Evolutionary conservation across 1,284 basidiomycete species (phyloP).

Genomic region (Apiotrichum montevideense): DNA sequence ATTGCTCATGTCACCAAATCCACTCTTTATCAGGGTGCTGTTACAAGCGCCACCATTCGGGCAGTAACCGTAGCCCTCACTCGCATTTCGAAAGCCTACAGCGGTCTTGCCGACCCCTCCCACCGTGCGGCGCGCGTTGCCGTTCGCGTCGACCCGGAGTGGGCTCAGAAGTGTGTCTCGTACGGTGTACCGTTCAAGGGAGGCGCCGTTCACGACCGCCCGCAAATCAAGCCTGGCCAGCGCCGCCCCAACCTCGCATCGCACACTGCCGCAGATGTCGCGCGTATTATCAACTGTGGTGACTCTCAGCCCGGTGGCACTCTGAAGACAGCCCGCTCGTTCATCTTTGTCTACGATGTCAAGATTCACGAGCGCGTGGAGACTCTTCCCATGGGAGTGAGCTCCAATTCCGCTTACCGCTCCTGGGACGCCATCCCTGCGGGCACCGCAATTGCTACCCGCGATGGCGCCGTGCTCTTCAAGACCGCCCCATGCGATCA

Average conservation of each 20-base stretch:
- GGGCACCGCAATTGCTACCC: constrained; percentile 45
- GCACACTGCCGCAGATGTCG: constrained; percentile 44
- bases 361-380: constrained; percentile 35
- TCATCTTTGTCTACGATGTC: constrained; percentile 48
- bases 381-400: constrained; percentile 22
- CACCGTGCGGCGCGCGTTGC: constrained; percentile 7
- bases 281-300: constrained; percentile 43
- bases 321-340: constrained; percentile 34
- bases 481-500: constrained; percentile 28
- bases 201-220: constrained; percentile 43
- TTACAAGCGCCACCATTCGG: constrained; percentile 43
- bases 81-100: constrained; percentile 28
- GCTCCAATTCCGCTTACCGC: constrained; percentile 16
- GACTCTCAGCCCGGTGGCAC: constrained; percentile 51
- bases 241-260: constrained; percentile 33
- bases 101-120: constrained; percentile 7
- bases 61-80: constrained; percentile 45
- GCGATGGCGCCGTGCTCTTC: constrained; percentile 49
- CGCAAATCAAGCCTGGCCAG: constrained; percentile 43
- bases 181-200: constrained; percentile 40
- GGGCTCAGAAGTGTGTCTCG: constrained; percentile 33
- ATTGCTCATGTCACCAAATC: constrained; percentile 45
- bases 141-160: constrained; percentile 16
- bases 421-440: constrained; percentile 22
- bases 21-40: constrained; percentile 46